A percentile compares a stretch with the other conserved stretches of the same genome.
Evolutionary conservation across 2,329 filamentous ascomycete genomes (phyloP).

Genomic region (Helotiales sp.): DNA sequence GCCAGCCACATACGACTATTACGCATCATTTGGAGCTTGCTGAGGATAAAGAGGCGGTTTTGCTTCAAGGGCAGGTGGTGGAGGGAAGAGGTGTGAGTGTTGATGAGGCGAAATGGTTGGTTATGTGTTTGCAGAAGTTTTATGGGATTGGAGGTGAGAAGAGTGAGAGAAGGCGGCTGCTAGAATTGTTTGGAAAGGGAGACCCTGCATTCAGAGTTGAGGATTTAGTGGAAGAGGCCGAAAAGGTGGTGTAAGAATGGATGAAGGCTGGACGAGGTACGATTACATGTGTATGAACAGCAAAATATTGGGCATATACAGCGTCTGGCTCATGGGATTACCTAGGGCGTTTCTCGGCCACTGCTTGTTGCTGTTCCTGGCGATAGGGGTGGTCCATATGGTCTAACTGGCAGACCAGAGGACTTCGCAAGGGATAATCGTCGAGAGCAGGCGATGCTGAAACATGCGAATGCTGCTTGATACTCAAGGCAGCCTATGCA

Average conservation of each 20-base stretch:
- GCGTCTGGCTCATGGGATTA: neutral
- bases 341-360: neutral
- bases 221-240: conserved; percentile 82
- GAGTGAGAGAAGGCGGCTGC: conserved; percentile 62
- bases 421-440: too few relatives aligned
- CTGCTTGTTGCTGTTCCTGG: too few relatives aligned
- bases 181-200: conserved; percentile 80
- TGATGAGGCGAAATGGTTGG: conserved; percentile 83
- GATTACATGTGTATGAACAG: neutral
- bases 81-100: conserved; percentile 74
- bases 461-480: too few relatives aligned
- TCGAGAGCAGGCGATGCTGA: too few relatives aligned
- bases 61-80: conserved; percentile 81
- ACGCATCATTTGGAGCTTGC: conserved; percentile 87
- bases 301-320: neutral
- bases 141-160: conserved; percentile 67
- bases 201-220: conserved; percentile 81
- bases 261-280: neutral
- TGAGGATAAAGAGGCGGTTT: conserved; percentile 71
- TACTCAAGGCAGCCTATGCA: too few relatives aligned
- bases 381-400: too few relatives aligned
- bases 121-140: conserved; percentile 93
- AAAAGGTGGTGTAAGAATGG: conserved; percentile 62
- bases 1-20: conserved; percentile 87
- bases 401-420: too few relatives aligned